Base-by-base conservation (phyloP, 768 basidiomycete genomes). In the Ephemerocybe angulata region DNA sequence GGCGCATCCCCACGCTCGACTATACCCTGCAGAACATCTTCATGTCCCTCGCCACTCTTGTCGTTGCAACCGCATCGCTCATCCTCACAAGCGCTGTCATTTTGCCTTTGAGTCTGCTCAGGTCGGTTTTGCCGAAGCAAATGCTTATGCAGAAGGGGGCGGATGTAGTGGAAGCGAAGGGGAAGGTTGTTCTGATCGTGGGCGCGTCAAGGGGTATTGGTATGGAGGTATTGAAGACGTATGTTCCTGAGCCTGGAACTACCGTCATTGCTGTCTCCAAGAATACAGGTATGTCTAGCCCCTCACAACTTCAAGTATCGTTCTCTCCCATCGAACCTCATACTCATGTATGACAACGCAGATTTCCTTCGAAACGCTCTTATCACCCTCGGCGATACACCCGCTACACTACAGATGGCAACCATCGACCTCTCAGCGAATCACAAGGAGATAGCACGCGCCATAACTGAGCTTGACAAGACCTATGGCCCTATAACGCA, bases 401-500 rank as follows among this genome's bases (percentile, higher is more conserved):
- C 44, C 3, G 64, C 67, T 1, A 64, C 53, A 1, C 38, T 71
- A 3, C 63, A 63, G 12, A 61, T 60, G 15, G 61, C 62, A 6
- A 60, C 58, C 8, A 5, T 71, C 17, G 66, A 70, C 55, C 55
- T 71, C 10, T 55, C 61, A 1, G 53, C 38, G 17, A 25, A 60
- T 3, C 59, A 54, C 15, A 64, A 65, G 37, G 54, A 61, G 25
- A 53, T 68, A 21, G 57, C 55, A 7, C 59, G 65, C 6, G 51
- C 41, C 22, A 56, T 70, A 4, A 50, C 56, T 11, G 22, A 52
- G 24, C 40, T 63, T 24, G 70, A 72, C 44, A 60, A 59, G 24
- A 57, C 58, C 27, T 66, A 66, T 54, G 69, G 69, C 4, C 69
- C 69, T 2, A 66, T 72, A 27, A 67, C 66, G 1, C 68, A 70